Conservation (phyloP, 768 basidiomycete species). For the Scleroderma citrinum region DNA sequence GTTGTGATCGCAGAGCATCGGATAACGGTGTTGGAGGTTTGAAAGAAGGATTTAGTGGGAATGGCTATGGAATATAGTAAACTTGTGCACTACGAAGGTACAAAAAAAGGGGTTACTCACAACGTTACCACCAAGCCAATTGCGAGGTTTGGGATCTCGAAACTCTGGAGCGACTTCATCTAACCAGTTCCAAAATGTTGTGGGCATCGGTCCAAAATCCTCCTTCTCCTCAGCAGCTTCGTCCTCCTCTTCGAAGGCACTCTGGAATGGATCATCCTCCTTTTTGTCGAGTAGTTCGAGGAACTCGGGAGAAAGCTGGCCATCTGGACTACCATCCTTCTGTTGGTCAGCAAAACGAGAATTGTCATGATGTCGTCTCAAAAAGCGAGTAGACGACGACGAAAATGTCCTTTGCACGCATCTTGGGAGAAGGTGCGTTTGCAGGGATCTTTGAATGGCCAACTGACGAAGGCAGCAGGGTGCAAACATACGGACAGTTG, state of each 20-base stretch:
- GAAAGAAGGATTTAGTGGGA: slow-evolving; percentile 82
- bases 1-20: slow-evolving; percentile 45
- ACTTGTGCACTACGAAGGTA: background rate
- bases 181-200: slow-evolving; percentile 7
- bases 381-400: slow-evolving; percentile 9
- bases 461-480: slow-evolving; percentile 7
- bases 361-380: slow-evolving; percentile 8
- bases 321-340: background rate
- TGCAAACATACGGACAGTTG: slow-evolving; percentile 21
- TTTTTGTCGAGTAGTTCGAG: slow-evolving; percentile 8
- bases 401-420: slow-evolving; percentile 16
- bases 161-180: slow-evolving; percentile 16
- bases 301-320: background rate
- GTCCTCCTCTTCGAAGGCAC: slow-evolving; percentile 5
- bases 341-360: background rate
- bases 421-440: slow-evolving; percentile 3
- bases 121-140: slow-evolving; percentile 58
- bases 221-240: slow-evolving; percentile 1
- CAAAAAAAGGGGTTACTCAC: slow-evolving; percentile 37
- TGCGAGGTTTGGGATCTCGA: slow-evolving; percentile 36
- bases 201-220: slow-evolving; percentile 7
- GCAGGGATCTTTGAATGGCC: background rate
- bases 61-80: slow-evolving; percentile 48
- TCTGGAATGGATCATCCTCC: slow-evolving; percentile 12
- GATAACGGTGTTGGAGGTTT: slow-evolving; percentile 74